Conservation (phyloP, 192 early-diverging fungal species). For the Funneliformis mosseae region DNA sequence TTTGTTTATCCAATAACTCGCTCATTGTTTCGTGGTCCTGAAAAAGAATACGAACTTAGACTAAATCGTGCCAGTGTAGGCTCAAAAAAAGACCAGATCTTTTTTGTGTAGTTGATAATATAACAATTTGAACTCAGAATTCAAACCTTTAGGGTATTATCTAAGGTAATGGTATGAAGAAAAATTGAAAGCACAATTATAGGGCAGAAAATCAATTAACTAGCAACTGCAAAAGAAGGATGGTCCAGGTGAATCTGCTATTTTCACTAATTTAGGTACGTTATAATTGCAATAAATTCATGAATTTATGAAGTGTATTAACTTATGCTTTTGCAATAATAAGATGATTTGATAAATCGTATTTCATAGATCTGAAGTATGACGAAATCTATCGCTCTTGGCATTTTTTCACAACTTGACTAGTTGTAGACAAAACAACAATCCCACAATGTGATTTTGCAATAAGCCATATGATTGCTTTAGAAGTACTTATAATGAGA, state of each 20-base stretch:
- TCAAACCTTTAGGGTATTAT: slow-evolving; percentile 29
- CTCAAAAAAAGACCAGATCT: slow-evolving; percentile 29
- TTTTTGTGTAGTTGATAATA: slow-evolving; percentile 3
- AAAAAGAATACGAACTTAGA: slow-evolving; percentile 18
- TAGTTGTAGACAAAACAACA: slow-evolving; percentile 32
- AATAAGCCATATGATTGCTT: slow-evolving; percentile 35
- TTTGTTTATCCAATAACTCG: slow-evolving; percentile 37
- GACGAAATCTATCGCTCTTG: slow-evolving; percentile 32
- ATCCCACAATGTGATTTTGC: slow-evolving; percentile 30
- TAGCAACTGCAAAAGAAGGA: slow-evolving; percentile 19
- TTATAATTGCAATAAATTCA: slow-evolving; percentile 7
- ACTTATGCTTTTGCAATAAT: slow-evolving; percentile 30
- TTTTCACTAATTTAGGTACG: slow-evolving; percentile 36
- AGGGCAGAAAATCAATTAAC: slow-evolving; percentile 33
- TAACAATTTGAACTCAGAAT: slow-evolving; percentile 33
- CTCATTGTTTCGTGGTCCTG: slow-evolving; percentile 15
- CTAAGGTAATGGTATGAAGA: slow-evolving; percentile 18
- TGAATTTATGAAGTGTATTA: slow-evolving; percentile 12
- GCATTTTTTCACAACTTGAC: slow-evolving; percentile 24
- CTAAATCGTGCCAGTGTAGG: slow-evolving; percentile 6
- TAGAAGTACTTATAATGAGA: slow-evolving; percentile 29
- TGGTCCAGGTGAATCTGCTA: slow-evolving; percentile 29
- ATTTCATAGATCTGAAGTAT: slow-evolving; percentile 32
- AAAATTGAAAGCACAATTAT: slow-evolving; percentile 29
- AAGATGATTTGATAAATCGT: slow-evolving; percentile 30